Conservation (phyloP, 148 eudicot species). For the Fagopyrum tataricum region DNA sequence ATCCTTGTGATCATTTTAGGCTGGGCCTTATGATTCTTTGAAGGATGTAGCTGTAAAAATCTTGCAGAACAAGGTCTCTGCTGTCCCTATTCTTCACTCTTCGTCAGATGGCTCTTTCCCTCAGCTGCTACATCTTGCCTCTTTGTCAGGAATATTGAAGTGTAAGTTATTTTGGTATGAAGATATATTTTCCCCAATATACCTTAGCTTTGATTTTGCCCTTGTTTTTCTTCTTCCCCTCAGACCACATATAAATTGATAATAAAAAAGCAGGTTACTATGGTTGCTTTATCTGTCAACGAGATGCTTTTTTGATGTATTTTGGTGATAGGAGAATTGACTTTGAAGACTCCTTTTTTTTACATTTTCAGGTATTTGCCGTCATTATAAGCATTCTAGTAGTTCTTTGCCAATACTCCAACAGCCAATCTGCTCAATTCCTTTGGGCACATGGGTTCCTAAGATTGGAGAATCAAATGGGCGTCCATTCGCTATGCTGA, state of each 20-base stretch:
- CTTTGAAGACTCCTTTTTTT: neutral
- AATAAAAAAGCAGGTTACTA: neutral
- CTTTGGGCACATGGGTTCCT: constrained; percentile 94
- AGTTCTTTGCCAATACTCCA: constrained; percentile 83
- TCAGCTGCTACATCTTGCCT: constrained; percentile 76
- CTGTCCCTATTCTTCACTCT: constrained; percentile 70
- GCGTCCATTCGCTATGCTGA: constrained; percentile 68
- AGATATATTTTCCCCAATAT: neutral
- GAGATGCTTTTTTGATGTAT: neutral
- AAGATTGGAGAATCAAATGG: constrained; percentile 71
- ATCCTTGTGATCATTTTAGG: constrained; percentile 21
- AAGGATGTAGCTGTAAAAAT: constrained; percentile 72
- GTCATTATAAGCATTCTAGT: constrained; percentile 75
- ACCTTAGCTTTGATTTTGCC: constrained; percentile 7
- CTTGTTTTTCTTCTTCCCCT: neutral
- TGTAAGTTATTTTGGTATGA: constrained; percentile 38
- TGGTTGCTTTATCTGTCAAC: neutral
- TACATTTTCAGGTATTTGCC: constrained; percentile 67
- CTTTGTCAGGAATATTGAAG: constrained; percentile 73
- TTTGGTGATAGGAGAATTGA: neutral
- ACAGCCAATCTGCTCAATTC: constrained; percentile 71
- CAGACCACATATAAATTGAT: neutral
- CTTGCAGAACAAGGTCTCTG: constrained; percentile 65
- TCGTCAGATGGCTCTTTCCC: constrained; percentile 69
- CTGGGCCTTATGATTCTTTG: constrained; percentile 66